These are phyloP conservation scores for Fusarium sp. DNA, from an alignment of 2,329 filamentous ascomycete species.

Conservation along the genomic window DNA sequence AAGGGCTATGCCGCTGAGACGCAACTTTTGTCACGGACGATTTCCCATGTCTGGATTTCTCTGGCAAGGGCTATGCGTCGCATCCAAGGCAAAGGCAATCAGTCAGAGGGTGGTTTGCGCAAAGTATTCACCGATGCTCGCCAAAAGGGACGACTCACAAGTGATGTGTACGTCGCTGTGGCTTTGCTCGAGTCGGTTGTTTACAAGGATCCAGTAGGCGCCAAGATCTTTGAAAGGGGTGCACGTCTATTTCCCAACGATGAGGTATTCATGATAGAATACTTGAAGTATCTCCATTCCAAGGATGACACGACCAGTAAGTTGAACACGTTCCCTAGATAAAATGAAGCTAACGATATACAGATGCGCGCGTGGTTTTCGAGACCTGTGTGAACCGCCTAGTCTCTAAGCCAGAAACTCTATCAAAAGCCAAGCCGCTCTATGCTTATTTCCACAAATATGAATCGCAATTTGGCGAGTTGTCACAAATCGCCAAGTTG, in stretches of 20 bases:
- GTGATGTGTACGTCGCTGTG: slow-evolving; percentile 93
- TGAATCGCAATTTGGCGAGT: slow-evolving; percentile 92
- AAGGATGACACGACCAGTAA: slow-evolving; percentile 94
- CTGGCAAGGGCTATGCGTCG: slow-evolving; percentile 94
- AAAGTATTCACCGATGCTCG: slow-evolving; percentile 91
- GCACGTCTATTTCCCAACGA: slow-evolving; percentile 94
- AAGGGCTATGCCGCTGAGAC: slow-evolving; percentile 78
- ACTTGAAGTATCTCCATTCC: slow-evolving; percentile 92
- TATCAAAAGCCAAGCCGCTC: slow-evolving; percentile 82
- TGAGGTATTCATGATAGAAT: slow-evolving; percentile 92
- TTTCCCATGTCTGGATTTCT: slow-evolving; percentile 95
- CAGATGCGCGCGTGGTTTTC: slow-evolving; percentile 94
- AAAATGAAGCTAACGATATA: slow-evolving; percentile 30
- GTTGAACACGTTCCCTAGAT: slow-evolving; percentile 49
- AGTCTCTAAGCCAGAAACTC: slow-evolving; percentile 78
- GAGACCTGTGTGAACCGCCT: slow-evolving; percentile 91
- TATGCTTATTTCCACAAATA: slow-evolving; percentile 95
- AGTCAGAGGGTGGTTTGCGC: slow-evolving; percentile 79
- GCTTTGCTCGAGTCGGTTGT: slow-evolving; percentile 95
- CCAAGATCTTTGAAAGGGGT: slow-evolving; percentile 95
- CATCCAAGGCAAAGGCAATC: slow-evolving; percentile 83
- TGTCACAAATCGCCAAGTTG: slow-evolving; percentile 88
- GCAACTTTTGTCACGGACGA: slow-evolving; percentile 80
- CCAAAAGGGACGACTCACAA: slow-evolving; percentile 86
- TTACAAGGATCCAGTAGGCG: slow-evolving; percentile 92